Base-by-base conservation (phyloP, 805 yeast genomes). In the Saitoella complicata region DNA sequence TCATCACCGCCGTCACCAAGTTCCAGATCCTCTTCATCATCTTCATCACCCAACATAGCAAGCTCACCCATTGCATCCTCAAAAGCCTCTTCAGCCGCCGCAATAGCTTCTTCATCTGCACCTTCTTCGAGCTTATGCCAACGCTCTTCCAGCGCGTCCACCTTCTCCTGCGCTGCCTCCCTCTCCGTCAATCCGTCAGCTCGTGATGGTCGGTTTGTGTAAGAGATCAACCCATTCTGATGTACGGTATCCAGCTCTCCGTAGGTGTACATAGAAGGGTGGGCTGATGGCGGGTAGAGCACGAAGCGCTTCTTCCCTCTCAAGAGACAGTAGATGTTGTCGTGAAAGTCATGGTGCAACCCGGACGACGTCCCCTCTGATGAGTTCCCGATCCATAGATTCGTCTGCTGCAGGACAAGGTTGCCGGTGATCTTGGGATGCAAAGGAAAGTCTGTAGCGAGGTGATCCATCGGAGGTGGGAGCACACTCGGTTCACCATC, bases 261-360 rank as follows among this genome's bases (percentile, higher is more conserved):
- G 33, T 32, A 29, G 13, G 32, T 11, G 11, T 40, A 12, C 13
- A 40, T 32, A 9, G 13, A 34, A 40, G 13, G n/a, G 2, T 32
- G 35, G 13, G 12, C n/a, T 31, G 30, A 30, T n/a, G 42, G 42
- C 1, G 42, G 33, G 32, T 30, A 13, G 33, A 40, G 31, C 6
- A 40, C 42, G 9, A 40, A 40, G 21, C 42, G 37, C 12, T 40
- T 40, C 36, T 40, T 13, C 5, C 42, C 42, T n/a, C 13, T 31
- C 8, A 40, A 13, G 21, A 40, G 36, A 5, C 36, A 12, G 33
- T 40, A 40, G 7, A 40, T 31, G 37, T 40, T 40, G 10, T 40
- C 42, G 33, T 40, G 42, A 32, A 10, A 32, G 11, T 40, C 42
- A 40, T 40, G 42, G 42, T 40, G 42, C 12, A 40, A 29, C 30